Evolutionary conservation across 2,329 filamentous ascomycete species (phyloP), one percentile per base, ranked within the genome.

Genomic region (Botrytis galanthina): DNA sequence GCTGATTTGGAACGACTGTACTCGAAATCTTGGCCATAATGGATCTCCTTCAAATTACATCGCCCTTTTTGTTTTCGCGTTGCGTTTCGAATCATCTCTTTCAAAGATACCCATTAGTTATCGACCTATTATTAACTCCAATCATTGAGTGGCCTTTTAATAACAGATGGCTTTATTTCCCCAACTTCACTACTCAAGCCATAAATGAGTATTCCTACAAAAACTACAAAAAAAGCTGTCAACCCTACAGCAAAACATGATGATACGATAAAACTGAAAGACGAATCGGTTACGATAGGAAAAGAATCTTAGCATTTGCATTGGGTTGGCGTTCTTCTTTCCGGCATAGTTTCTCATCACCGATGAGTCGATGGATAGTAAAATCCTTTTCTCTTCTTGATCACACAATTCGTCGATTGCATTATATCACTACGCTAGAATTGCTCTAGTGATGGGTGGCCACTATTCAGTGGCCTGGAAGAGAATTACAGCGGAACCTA

Each of bases 221-320:
- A 70, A 6, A 46, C 29, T 22, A 48, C 26, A 14, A 39, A 51
- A 54, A 42, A 63, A 67, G 54, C 54, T 70, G 54, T 16, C 29
- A 60, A 70, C 29, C 16, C 29, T 35, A n/a, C 68, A 29, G 37
- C 54, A 37, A 67, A 67, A 57, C 29, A 67, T 72, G 61, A 72
- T 67, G 61, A 72, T 72, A 72, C 70, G 70, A 72, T 72, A 72
- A 44, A 57, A 69, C 51, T 57, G 66, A 37, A 57, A 37, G 66
- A 37, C 44, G 37, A 42, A 22, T 39, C 66, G 51, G 37, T 57
- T 39, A 69, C 35, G 48, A 57, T 44, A 9, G 48, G 48, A 42
- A 57, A 44, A 68, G 51, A 44, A 42, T 69, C 48, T 69, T 42
- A 42, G 48, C 66, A 57, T 57, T 69, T 69, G 48, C 66, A 69